Conservation (phyloP, 2,329 filamentous ascomycete species). For the Sclerotiophoma versabilis region DNA sequence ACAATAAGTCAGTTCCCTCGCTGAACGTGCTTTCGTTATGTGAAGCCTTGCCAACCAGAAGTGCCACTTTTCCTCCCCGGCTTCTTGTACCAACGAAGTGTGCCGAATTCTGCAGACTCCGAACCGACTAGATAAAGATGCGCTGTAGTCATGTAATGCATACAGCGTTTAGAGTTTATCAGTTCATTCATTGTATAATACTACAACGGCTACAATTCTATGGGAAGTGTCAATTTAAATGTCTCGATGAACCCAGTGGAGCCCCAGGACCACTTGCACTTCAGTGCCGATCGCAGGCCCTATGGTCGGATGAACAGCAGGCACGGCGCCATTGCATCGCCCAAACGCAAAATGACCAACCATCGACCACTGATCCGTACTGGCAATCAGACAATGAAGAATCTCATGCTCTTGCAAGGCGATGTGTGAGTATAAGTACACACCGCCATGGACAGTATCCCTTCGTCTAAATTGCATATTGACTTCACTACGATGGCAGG, state of each 20-base stretch:
- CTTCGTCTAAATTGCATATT: background rate
- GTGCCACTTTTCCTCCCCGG: background rate
- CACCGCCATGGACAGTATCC: background rate
- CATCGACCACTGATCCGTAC: background rate
- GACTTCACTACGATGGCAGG: background rate
- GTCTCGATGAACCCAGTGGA: background rate
- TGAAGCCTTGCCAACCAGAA: background rate
- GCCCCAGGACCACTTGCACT: background rate
- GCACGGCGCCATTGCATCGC: background rate
- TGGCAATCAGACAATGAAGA: background rate
- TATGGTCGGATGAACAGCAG: background rate
- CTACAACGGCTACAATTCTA: background rate
- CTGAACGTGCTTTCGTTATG: background rate
- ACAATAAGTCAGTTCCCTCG: background rate
- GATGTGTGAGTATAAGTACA: background rate
- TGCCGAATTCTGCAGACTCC: constrained; percentile 1
- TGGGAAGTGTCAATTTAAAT: background rate
- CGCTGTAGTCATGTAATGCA: background rate
- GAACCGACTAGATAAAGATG: constrained; percentile 20
- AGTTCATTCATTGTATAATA: background rate
- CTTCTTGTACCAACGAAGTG: background rate
- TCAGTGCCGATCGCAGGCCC: background rate
- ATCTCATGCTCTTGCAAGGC: background rate
- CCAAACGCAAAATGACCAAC: background rate
- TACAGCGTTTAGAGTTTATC: background rate